Evolutionary conservation across 2,329 filamentous ascomycete genomes (phyloP), one percentile per base, ranked within the genome.

Genomic region (Fusarium transvaalense): DNA sequence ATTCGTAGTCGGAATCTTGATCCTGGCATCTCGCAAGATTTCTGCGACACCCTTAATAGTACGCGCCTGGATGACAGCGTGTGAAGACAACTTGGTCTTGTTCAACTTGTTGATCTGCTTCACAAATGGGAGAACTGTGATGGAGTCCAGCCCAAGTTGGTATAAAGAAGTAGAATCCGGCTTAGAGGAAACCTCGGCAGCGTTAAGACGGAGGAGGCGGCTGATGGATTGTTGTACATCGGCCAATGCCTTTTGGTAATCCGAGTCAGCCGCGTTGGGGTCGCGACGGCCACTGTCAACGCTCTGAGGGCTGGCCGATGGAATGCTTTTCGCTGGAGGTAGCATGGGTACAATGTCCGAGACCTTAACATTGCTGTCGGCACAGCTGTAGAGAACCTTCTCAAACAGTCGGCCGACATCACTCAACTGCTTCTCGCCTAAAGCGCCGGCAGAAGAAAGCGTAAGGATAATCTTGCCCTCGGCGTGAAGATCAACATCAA

Each of bases 71-170:
- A 67, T 67, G 14, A 67, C 42, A 1, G 23, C 31, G 10, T 68
- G 47, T 0, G 64, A 41, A 10, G 64, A 50, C 0, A 68, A 13
- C 5, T 51, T 67, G 13, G 55, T 48, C 3, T 64, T 60, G 15
- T 64, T 29, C 0, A 14, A 42, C 23, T 51, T 55, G 21, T 67
- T 67, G 6, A 67, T 31, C 1, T 46, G 35, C 27, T 68, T 67
- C 23, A 67, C 52, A 0, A 68, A 68, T 2, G 64, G 64, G 5
- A 67, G 53, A 3, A 60, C 48, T 1, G 47, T 52, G 14, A 67
- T 67, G 0, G 64, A 67, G 12, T 67, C 64, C 6, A 67, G 39
- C 0, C 64, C 64, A 0, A 67, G 39, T 15, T 59, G 64, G 13
- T 67, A 67, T 13, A 67, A 3, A 0, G 59, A 68, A 3, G 64